Base-by-base conservation (phyloP, 352 stramenopile species). In the Peronospora belbahrii region DNA sequence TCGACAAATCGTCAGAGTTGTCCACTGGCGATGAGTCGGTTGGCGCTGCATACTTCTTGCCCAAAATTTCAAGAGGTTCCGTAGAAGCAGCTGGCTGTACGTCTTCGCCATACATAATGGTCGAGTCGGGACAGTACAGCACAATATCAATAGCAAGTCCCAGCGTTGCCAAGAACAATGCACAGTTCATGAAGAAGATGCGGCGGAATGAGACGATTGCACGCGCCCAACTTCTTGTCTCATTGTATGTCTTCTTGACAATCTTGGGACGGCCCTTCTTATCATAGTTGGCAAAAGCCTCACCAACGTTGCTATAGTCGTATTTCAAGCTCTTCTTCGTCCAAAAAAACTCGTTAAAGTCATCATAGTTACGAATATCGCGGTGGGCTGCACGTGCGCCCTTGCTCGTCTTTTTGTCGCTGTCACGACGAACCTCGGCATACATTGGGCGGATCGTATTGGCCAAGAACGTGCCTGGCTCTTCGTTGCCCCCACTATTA, bases 281-380 rank as follows among this genome's bases (percentile, higher is more conserved):
- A 60, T 92, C 75, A 24, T 78, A 59, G 9, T 79, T 68, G 9
- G 44, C 59, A 40, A 91, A 87, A 1, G 80, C 77, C 27, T 83
- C 73, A 18, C 56, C 65, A 49, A 92, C 87, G 15, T 51, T 81
- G 22, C 43, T 77, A 37, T 66, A 50, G 50, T 87, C 71, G 56
- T 75, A 89, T 59, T 86, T 88, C 9, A 92, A 56, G 11, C 62
- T 72, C 50, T 88, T 89, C 49, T 89, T 89, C 10, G 54, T 84
- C 80, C 80, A 92, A 45, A 92, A 92, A 37, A 88, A 92, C 60
- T 92, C 80, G 43, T 92, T 92, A 23, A 92, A 89, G 53, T 92
- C 80, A 28, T 92, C 80, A 54, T 92, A 92, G 62, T 89, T 89
- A 6, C 81, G 75, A 41, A 92, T 88, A 43, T 92, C 67, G 6